Conservation (phyloP, 2,329 filamentous ascomycete genomes). For the Penicillium sp. region DNA sequence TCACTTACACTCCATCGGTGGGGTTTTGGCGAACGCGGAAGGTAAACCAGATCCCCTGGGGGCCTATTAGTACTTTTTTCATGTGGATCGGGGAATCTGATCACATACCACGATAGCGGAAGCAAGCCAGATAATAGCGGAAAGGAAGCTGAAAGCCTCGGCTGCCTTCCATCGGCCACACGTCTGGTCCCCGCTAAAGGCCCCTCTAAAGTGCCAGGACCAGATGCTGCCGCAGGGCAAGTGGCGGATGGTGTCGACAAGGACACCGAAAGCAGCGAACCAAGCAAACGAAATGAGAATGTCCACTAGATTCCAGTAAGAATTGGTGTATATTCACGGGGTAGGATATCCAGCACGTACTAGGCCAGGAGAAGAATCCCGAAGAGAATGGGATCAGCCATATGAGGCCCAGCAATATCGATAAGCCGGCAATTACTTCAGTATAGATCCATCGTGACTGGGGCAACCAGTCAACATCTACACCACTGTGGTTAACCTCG, state of each 20-base stretch:
- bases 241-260: constrained; percentile 57
- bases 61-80: constrained; percentile 9
- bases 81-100: neutral
- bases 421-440: constrained; percentile 66
- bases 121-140: constrained; percentile 67
- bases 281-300: constrained; percentile 66
- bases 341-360: constrained; percentile 26
- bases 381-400: constrained; percentile 70
- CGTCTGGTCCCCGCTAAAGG: constrained; percentile 48
- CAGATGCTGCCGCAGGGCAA: constrained; percentile 57
- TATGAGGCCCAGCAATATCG: constrained; percentile 66
- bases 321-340: neutral
- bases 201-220: constrained; percentile 55
- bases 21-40: constrained; percentile 26
- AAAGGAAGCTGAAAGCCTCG: constrained; percentile 70
- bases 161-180: constrained; percentile 70
- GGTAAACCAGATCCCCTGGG: constrained; percentile 38
- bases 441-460: constrained; percentile 71
- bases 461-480: constrained; percentile 50
- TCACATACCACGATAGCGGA: constrained; percentile 55
- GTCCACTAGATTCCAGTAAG: constrained; percentile 50
- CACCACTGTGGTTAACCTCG: constrained; percentile 30
- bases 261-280: constrained; percentile 67
- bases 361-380: constrained; percentile 67
- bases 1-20: constrained; percentile 25